Evolutionary conservation across 2,329 filamentous ascomycete species (phyloP).

Genomic region (Aspergillus glaucus): DNA sequence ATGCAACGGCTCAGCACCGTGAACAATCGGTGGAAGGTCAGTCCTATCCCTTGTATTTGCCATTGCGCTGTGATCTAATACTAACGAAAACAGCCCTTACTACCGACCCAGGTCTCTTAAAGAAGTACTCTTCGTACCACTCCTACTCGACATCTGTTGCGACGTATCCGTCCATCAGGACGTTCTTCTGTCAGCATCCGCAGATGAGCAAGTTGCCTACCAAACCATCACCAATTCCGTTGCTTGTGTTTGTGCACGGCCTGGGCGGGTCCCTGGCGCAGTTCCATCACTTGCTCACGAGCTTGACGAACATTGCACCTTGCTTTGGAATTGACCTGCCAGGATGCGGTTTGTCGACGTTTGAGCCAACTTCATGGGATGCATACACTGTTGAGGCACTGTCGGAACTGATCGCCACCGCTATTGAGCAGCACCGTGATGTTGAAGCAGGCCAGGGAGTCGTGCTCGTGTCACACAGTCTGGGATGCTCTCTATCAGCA

Average conservation of each 20-base stretch:
- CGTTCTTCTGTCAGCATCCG: slow-evolving; percentile 76
- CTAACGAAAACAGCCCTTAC: slow-evolving; percentile 23
- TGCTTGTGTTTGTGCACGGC: slow-evolving; percentile 88
- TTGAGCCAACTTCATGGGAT: slow-evolving; percentile 62
- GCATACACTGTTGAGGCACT: slow-evolving; percentile 76
- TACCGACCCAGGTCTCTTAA: slow-evolving; percentile 73
- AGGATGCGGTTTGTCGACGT: slow-evolving; percentile 77
- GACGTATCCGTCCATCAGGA: slow-evolving; percentile 68
- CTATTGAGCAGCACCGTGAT: slow-evolving; percentile 69
- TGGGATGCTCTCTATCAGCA: slow-evolving; percentile 76
- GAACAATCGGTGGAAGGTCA: slow-evolving; percentile 26
- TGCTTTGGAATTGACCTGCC: slow-evolving; percentile 86
- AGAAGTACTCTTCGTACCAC: slow-evolving; percentile 64
- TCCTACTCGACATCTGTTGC: slow-evolving; percentile 65
- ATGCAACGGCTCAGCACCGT: slow-evolving; percentile 18
- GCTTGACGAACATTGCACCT: slow-evolving; percentile 73
- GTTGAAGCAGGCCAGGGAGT: slow-evolving; percentile 61
- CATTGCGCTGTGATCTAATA: not conserved
- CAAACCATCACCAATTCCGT: slow-evolving; percentile 65
- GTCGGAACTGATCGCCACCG: slow-evolving; percentile 64
- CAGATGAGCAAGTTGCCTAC: slow-evolving; percentile 75
- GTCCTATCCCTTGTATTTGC: slow-evolving; percentile 2
- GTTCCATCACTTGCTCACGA: slow-evolving; percentile 74
- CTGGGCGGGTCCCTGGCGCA: slow-evolving; percentile 88
- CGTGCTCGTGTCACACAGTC: slow-evolving; percentile 79